These are phyloP conservation scores for Metarhizium brunneum DNA, from an alignment of 2,329 filamentous ascomycete genomes.

Conservation along the genomic window DNA sequence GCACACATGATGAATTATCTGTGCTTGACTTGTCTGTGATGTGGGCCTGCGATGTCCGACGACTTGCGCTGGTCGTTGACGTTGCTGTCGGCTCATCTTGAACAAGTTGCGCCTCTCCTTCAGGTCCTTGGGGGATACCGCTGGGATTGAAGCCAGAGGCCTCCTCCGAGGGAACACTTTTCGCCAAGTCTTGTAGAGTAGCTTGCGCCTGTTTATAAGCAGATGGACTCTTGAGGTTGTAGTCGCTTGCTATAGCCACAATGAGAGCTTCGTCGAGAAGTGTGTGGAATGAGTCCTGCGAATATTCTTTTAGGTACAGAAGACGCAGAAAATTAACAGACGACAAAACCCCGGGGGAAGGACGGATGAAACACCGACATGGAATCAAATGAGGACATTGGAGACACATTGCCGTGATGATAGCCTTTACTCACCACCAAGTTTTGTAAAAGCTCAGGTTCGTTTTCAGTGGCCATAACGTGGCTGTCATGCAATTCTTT, in stretches of 20 bases:
- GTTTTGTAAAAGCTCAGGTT: slow-evolving; percentile 16
- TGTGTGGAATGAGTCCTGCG: slow-evolving; percentile 61
- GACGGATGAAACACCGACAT: neutral
- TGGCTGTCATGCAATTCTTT: neutral
- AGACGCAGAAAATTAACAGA: neutral
- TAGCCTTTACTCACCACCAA: slow-evolving; percentile 18
- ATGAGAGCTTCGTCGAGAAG: slow-evolving; percentile 71
- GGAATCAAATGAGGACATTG: neutral
- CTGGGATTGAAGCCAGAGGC: slow-evolving; percentile 70
- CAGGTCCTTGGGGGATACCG: slow-evolving; percentile 45
- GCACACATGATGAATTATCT: slow-evolving; percentile 17
- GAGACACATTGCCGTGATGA: neutral
- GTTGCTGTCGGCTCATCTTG: slow-evolving; percentile 9
- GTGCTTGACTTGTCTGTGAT: slow-evolving; percentile 15
- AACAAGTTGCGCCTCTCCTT: slow-evolving; percentile 11
- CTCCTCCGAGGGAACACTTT: slow-evolving; percentile 57
- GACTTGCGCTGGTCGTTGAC: slow-evolving; percentile 18
- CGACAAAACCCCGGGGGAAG: neutral
- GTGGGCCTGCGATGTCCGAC: slow-evolving; percentile 15
- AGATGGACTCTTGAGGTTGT: slow-evolving; percentile 46
- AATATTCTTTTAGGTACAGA: neutral
- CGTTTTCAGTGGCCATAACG: slow-evolving; percentile 15
- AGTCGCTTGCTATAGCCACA: slow-evolving; percentile 66
- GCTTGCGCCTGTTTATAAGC: slow-evolving; percentile 45
- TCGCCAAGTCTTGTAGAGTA: slow-evolving; percentile 57